Percentiles rank a stretch among this genome's conserved stretches.
phyloP scores from a whole-genome alignment of 805 yeast species.

The Tanozyma kutaoensis region DNA sequence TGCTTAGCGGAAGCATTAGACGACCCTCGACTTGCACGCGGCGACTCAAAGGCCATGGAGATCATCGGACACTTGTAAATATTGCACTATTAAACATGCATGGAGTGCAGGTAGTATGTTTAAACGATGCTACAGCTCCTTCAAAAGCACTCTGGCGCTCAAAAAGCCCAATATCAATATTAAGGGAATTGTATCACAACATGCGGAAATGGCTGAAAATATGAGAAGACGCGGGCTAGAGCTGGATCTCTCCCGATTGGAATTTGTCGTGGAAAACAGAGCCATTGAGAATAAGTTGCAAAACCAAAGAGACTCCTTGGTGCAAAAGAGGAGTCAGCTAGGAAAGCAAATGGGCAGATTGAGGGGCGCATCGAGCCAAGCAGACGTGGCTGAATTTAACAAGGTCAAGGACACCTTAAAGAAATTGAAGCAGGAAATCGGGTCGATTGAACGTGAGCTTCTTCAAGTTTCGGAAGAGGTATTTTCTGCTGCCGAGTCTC shows the following conservation, averaged over 20 bases:
- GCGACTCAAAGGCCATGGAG: conserved; percentile 63
- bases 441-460: conserved; percentile 12
- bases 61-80: conserved; percentile 9
- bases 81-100: too few species aligned
- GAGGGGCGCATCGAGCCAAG: conserved; percentile 6
- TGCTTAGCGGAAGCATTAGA: conserved; percentile 73
- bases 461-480: conserved; percentile 21
- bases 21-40: conserved; percentile 42
- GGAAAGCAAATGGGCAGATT: conserved; percentile 5
- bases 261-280: conserved; percentile 13
- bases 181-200: conserved; percentile 4
- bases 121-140: too few species aligned
- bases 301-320: conserved; percentile 11
- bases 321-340: conserved; percentile 13
- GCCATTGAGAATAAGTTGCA: conserved; percentile 10
- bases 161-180: conserved; percentile 6
- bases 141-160: conserved; percentile 7
- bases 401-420: conserved; percentile 8
- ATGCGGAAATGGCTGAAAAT: conserved; percentile 12
- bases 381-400: conserved; percentile 4
- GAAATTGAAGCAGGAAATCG: conserved; percentile 13
- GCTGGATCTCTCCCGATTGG: conserved; percentile 7
- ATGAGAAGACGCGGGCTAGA: conserved; percentile 12
- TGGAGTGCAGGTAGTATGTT: too few species aligned
- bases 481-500: conserved; percentile 24